Evolutionary conservation across 2,329 filamentous ascomycete species (phyloP), one percentile per base, ranked within the genome.

Genomic region (Biscogniauxia marginata): DNA sequence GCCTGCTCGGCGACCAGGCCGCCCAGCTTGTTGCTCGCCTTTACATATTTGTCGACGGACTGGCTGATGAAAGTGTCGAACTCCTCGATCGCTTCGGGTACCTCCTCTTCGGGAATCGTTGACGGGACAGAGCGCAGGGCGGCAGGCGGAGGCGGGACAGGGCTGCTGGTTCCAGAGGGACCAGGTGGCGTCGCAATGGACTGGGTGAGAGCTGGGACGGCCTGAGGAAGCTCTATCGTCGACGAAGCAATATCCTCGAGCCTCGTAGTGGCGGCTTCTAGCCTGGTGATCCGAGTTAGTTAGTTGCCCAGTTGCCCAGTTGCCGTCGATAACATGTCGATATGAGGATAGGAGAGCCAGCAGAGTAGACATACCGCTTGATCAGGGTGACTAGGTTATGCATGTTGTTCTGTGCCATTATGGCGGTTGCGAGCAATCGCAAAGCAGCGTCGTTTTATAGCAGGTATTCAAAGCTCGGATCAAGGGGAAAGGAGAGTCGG

Each of bases 361-460:
- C 13, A 39, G 1, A 6, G 6, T 4, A 39, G 60, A 77, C 84
- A 67, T 84, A 98, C 95, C 95, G 87, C 84, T 99, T 99, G 79
- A 99, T 97, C 70, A 99, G 85, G 53, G 95, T 99, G 34, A 92
- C 96, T 61, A 99, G 79, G 73, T 96, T 98, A 77, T 98, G 88
- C 91, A 98, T 97, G 69, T 92, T 90, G 76, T 84, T 90, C 61
- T 86, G 78, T 64, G 88, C 84, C 89, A 93, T 93, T 5, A 51
- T 64, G 60, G 50, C 50, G 20, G 46, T 54, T 48, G 44, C 24
- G 13, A 19, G 18, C 19, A 4, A 45, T 25, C 30, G 49, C 22
- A 45, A 44, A 30, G 47, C 48, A 53, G 46, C 51, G 16, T 22
- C n/a, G 46, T 11, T 49, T 46, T 20, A 20, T 46, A 22, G 43